These are phyloP conservation scores for Talaromyces sp. DNA, from an alignment of 2,329 filamentous ascomycete genomes.

Conservation along the genomic window DNA sequence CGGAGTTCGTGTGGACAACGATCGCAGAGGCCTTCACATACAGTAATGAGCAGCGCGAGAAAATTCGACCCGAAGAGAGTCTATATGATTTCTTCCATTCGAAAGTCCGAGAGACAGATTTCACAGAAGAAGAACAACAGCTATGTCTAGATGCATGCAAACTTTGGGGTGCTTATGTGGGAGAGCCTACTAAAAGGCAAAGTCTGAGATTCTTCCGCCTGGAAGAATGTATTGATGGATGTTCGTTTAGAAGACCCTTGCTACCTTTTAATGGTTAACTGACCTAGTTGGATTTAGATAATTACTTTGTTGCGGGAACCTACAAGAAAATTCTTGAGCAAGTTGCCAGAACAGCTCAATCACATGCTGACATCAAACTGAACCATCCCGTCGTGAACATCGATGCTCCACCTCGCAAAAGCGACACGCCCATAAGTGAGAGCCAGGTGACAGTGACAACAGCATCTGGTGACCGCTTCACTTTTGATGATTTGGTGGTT, in stretches of 20 bases:
- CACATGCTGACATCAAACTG: conserved; percentile 54
- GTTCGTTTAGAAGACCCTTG: conserved; percentile 34
- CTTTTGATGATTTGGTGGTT: conserved; percentile 56
- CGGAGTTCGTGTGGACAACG: conserved; percentile 58
- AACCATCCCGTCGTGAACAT: conserved; percentile 48
- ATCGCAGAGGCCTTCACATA: conserved; percentile 63
- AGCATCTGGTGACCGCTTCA: conserved; percentile 34
- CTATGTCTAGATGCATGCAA: conserved; percentile 58
- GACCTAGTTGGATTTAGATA: conserved; percentile 48
- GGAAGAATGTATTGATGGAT: conserved; percentile 67
- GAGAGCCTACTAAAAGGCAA: conserved; percentile 61
- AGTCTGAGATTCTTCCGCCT: conserved; percentile 67
- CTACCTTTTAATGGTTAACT: conserved; percentile 1
- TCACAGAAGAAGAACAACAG: conserved; percentile 47
- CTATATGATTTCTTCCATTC: conserved; percentile 61
- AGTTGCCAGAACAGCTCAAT: conserved; percentile 52
- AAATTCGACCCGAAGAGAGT: conserved; percentile 56
- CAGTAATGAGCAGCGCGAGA: conserved; percentile 56
- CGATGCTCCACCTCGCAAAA: conserved; percentile 29
- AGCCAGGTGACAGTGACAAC: conserved; percentile 51
- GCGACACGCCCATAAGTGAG: conserved; percentile 1
- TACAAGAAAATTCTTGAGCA: conserved; percentile 60
- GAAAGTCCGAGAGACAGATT: conserved; percentile 46
- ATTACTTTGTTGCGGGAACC: conserved; percentile 64
- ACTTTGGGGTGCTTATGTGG: conserved; percentile 68